These are phyloP conservation scores for Lodderomyces pseudojiufengensis DNA, from an alignment of 1,139 yeast genomes.

Conservation along the genomic window DNA sequence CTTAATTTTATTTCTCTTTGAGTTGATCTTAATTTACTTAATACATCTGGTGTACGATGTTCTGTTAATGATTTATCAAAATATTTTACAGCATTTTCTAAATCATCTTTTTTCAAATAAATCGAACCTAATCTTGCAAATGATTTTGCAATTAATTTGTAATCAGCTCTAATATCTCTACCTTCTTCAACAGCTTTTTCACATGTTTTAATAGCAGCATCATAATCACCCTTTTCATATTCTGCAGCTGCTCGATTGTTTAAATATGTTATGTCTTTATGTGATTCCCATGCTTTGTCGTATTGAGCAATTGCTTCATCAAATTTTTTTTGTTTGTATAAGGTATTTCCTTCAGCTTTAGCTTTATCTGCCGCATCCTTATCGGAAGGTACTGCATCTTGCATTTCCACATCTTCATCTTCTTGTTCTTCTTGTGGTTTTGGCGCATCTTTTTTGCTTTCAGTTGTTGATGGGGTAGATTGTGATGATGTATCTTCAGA, in stretches of 20 bases:
- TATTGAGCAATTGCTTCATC: constrained; percentile 90
- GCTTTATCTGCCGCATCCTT: constrained; percentile 68
- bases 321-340: constrained; percentile 83
- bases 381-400: constrained; percentile 17
- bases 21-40: constrained; percentile 80
- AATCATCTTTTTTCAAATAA: constrained; percentile 71
- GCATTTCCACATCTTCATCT: constrained; percentile 34
- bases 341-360: constrained; percentile 81
- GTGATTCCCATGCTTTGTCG: constrained; percentile 79
- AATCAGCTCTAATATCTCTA: constrained; percentile 86
- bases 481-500: too few relatives aligned
- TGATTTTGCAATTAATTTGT: constrained; percentile 86
- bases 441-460: constrained; percentile 14
- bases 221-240: constrained; percentile 90
- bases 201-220: constrained; percentile 78
- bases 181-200: constrained; percentile 83
- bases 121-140: constrained; percentile 87
- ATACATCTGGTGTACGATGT: constrained; percentile 93
- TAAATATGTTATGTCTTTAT: constrained; percentile 85
- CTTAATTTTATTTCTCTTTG: constrained; percentile 80
- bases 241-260: constrained; percentile 98
- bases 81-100: constrained; percentile 66
- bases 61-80: constrained; percentile 94
- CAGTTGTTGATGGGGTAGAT: background rate
- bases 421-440: constrained; percentile 19